Evolutionary conservation across 2,329 filamentous ascomycete genomes (phyloP), one percentile per base, ranked within the genome.

Genomic region (Neocatenulostroma microsporum): DNA sequence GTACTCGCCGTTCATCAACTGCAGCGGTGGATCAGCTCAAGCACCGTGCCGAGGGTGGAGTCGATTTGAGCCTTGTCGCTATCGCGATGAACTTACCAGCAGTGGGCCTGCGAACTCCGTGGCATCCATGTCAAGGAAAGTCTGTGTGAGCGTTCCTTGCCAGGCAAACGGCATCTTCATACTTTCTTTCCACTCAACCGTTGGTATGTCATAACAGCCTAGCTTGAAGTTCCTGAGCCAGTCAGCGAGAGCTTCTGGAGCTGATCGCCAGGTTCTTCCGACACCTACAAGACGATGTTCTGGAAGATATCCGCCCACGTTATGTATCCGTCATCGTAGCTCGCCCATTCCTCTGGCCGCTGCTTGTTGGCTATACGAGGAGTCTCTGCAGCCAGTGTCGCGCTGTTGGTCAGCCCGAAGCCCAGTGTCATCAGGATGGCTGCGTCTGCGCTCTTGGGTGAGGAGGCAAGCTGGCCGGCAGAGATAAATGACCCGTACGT

Each of bases 221-320:
- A 10, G 17, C 5, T 28, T 5, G 33, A 35, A 35, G 33, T 35
- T n/a, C n/a, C n/a, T n/a, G n/a, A 35, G 33, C 33, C 28, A 24
- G 21, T 9, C 10, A 5, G 6, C 13, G 17, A 20, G 21, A 9
- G 18, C 33, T 26, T 35, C 21, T 35, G n/a, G 24, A 24, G 5
- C 21, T 23, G 31, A 7, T 18, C 18, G 15, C n/a, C n/a, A n/a
- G n/a, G n/a, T n/a, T n/a, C n/a, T n/a, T n/a, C n/a, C n/a, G n/a
- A n/a, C n/a, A n/a, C n/a, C n/a, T n/a, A n/a, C n/a, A n/a, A n/a
- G n/a, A n/a, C n/a, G n/a, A n/a, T n/a, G n/a, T n/a, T n/a, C n/a
- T n/a, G n/a, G n/a, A 23, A 34, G 12, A 23, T 21, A 23, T 34
- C 31, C 7, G 18, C 18, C 31, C 31, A 21, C 5, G 29, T 18